Conservation (phyloP, 345 rosid species). For the Brassica cretica region DNA sequence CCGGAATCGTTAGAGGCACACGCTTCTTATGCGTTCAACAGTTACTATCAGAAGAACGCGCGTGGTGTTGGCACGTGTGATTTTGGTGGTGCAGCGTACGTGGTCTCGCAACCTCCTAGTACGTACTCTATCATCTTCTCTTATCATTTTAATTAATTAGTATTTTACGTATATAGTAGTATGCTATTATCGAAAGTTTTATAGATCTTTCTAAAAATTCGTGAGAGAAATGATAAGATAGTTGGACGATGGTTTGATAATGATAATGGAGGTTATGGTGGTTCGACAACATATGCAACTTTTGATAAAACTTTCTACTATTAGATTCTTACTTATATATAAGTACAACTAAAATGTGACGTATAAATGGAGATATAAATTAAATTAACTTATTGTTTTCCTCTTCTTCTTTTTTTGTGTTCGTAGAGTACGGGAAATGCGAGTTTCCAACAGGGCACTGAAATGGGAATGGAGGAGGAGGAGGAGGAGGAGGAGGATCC, state of each 20-base stretch:
- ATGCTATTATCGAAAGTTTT: too few relatives aligned
- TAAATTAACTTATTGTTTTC: too few relatives aligned
- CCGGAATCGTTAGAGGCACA: slow-evolving; percentile 83
- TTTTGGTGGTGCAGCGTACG: slow-evolving; percentile 77
- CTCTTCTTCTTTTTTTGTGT: background rate
- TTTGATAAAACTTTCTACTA: too few relatives aligned
- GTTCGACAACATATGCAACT: background rate
- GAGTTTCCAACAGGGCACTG: slow-evolving; percentile 51
- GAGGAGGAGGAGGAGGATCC: background rate
- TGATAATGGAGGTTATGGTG: background rate
- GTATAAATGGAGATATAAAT: too few relatives aligned
- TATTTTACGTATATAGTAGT: background rate
- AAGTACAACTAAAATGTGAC: too few relatives aligned
- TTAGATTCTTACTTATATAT: too few relatives aligned
- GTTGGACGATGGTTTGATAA: too few relatives aligned
- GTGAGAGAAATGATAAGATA: too few relatives aligned
- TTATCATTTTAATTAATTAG: slow-evolving; percentile 20
- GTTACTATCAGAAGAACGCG: slow-evolving; percentile 75
- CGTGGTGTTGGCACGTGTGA: slow-evolving; percentile 67
- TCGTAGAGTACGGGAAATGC: slow-evolving; percentile 54
- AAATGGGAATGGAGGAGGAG: background rate
- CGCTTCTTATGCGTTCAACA: slow-evolving; percentile 91
- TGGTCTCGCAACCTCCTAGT: slow-evolving; percentile 80
- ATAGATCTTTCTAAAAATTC: too few relatives aligned
- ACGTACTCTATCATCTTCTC: slow-evolving; percentile 41